Base-by-base conservation (phyloP, 2,329 filamentous ascomycete genomes). In the Dactylellina cionopaga region DNA sequence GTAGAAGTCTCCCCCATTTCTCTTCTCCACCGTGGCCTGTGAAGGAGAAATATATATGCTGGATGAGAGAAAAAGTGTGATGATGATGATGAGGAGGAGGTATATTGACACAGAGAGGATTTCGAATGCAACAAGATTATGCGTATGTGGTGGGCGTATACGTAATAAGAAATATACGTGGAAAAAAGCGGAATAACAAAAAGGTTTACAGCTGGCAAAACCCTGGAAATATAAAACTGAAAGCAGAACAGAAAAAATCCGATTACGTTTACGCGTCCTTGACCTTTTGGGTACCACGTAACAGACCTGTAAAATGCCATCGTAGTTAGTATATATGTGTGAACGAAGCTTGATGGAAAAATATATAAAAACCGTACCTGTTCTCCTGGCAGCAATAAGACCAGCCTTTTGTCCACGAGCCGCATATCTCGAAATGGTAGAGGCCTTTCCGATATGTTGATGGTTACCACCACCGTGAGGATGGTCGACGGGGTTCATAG, bases 401-500 rank as follows among this genome's bases (percentile, higher is more conserved):
- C 95, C 95, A 81, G 95, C 95, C 89, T 99, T 99, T 87, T 99
- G 95, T 91, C 95, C 95, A 85, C 92, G 90, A 83, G 90, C 90
- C 81, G 95, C 95, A 87, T 96, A 96, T 84, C 95, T 90, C 80
- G 92, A 96, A 86, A 99, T 99, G 83, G 95, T 99, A 79, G 95
- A 99, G 81, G 95, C 95, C 87, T 99, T 98, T 91, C 95, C 93
- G 82, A 97, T 97, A 86, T 99, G 95, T 88, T 99, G 95, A 85
- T 99, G 95, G 90, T 99, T 98, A 96, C 95, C 94, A 92, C 90
- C 91, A 91, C 91, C 91, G 90, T 95, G 91, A 84, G 91, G 91
- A 89, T 99, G 95, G 86, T 99, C 95, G 81, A 99, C 95, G 81
- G 95, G 95, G 88, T 99, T 99, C 95, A 99, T 99, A 85, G 95